Evolutionary conservation across 164 flowering plant species (phyloP), one percentile per base, ranked within the genome.

Genomic region (Umbilicus rupestris): DNA sequence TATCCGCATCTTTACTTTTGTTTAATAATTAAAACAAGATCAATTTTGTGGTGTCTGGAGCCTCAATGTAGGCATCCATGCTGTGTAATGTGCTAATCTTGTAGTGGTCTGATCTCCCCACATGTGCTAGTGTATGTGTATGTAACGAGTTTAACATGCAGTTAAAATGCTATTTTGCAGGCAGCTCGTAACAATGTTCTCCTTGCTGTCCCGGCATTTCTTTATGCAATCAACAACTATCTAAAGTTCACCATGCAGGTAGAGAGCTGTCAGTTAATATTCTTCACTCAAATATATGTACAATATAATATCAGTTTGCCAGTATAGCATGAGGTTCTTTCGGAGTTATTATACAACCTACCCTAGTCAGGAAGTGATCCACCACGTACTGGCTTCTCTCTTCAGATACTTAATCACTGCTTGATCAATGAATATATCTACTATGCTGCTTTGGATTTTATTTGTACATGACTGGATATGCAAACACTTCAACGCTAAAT

Each of bases 191-290:
- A 75, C 86, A 95, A 95, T 79, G 88, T 78, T 35, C 96, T 95
- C 69, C 96, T 95, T 71, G 97, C 99, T 73, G 92, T 92, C 74
- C 99, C 99, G 42, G 99, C 97, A 39, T 64, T 89, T 74, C 81
- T 95, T 2, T 95, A 95, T 87, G 99, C 99, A 63, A 83, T 95
- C 71, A 95, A 95, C 78, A 95, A 95, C 79, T 95, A 95, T 82
- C 79, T 95, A 33, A 95, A 95, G 81, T 95, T 95, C 77, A 88
- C 68, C 69, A 95, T 95, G 99, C 99, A 95, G 99, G 99, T 90
- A 79, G 17, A 62, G 0, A 52, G 17, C 59, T 11, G 59, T 11
- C 10, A 14, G 31, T 52, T 26, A 12, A 11, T 26, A 7, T 14
- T 52, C 55, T 49, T 49, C 26, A 0, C 55, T n/a, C 9, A 49